Evolutionary conservation across 257 asterid species (phyloP), one percentile per base, ranked within the genome.

Genomic region (Ophiorrhiza pumila): DNA sequence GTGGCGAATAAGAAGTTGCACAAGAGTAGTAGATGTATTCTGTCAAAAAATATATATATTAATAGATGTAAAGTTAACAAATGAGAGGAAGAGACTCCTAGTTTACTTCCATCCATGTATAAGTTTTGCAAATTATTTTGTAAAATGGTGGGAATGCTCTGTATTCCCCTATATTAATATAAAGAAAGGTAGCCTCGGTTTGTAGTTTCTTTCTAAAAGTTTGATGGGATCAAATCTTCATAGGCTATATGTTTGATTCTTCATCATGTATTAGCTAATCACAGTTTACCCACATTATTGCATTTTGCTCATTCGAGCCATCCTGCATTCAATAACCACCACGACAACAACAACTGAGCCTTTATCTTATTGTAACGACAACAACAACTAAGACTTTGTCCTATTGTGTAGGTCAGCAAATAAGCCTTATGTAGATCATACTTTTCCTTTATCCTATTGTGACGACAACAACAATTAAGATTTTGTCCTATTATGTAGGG

Each of bases 121-220:
- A 75, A 87, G 84, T 86, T 89, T 86, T 86, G 90, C 76, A 83
- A 77, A 73, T 74, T 80, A 78, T 79, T 79, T 69, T 83, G 74
- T 84, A 65, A 63, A 74, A 80, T 79, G 83, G 84, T 77, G 89
- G 89, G 87, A 79, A 82, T 83, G 81, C 76, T 74, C 29, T 75
- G 78, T 77, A 70, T 78, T 76, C 88, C 83, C 76, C 80, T 67
- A 53, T 62, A 37, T 49, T 52, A 39, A 73, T 77, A 73, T 60
- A 77, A n/a, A 81, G 69, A 74, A 14, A 42, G 68, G 80, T 80
- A 79, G 77, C 57, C 71, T 63, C 69, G 78, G 76, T 74, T 77
- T 76, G 75, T 69, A 62, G 81, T 39, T 45, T n/a, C n/a, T n/a
- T 29, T 41, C 45, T n/a, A 42, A 27, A 60, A 31, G 59, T 34